phyloP scores from a whole-genome alignment of 805 yeast genomes.

The Monosporozyma aquatica region DNA sequence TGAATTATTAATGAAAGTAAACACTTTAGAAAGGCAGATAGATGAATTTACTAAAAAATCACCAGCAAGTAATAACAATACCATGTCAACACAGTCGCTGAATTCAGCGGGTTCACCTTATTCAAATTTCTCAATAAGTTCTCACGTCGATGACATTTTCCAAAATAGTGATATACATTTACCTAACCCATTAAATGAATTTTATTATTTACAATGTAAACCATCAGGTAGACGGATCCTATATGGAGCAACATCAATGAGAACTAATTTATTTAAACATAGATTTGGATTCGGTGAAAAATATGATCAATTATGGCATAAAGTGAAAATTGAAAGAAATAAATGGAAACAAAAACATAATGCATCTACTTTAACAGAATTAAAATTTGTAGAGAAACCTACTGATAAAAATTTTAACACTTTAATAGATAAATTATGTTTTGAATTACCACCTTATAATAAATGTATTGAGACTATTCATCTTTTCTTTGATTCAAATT shows the following conservation, averaged over 20 bases:
- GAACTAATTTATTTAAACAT: constrained; percentile 12
- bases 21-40: background rate
- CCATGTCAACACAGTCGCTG: background rate
- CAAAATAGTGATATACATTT: background rate
- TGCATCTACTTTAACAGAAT: constrained; percentile 14
- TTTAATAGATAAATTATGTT: background rate
- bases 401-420: background rate
- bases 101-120: no score
- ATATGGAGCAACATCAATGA: constrained; percentile 28
- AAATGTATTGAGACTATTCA: constrained; percentile 9
- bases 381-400: constrained; percentile 8
- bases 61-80: background rate
- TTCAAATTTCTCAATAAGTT: no score
- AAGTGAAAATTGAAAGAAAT: constrained; percentile 20
- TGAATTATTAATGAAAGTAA: background rate
- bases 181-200: constrained; percentile 11
- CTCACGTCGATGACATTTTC: background rate
- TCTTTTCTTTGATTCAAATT: constrained; percentile 12
- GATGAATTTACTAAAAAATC: background rate
- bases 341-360: constrained; percentile 14
- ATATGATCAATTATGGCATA: constrained; percentile 18
- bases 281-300: constrained; percentile 14
- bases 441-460: constrained; percentile 18
- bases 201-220: constrained; percentile 13
- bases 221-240: constrained; percentile 16